These are phyloP conservation scores for Erythrophleum fordii DNA, from an alignment of 306 rosid genomes.

Conservation along the genomic window DNA sequence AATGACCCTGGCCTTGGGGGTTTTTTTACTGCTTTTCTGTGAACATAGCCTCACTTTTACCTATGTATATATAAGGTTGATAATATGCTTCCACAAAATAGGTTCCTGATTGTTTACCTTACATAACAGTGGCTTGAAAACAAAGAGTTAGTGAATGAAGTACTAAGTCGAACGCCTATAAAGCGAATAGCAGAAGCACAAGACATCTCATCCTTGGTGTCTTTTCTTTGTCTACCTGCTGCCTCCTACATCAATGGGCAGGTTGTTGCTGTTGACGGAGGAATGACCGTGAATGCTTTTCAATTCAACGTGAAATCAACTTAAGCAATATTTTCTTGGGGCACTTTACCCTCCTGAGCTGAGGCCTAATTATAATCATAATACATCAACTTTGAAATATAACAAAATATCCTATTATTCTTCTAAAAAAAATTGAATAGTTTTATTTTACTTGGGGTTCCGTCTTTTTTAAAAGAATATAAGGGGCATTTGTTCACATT, in stretches of 20 bases:
- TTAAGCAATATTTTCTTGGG: constrained; percentile 4
- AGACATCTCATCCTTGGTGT: constrained; percentile 80
- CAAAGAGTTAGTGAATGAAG: constrained; percentile 45
- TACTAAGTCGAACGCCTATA: constrained; percentile 59
- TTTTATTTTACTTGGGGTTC: no score
- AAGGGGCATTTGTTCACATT: not conserved
- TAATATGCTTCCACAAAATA: constrained; percentile 1
- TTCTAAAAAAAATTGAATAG: no score
- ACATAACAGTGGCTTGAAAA: constrained; percentile 54
- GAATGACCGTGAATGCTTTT: constrained; percentile 69
- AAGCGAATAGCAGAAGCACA: constrained; percentile 71
- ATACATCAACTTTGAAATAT: no score
- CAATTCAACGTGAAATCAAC: constrained; percentile 44
- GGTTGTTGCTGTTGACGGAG: constrained; percentile 75
- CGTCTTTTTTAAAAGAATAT: no score
- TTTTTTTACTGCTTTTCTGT: not conserved
- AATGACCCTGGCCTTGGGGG: no score
- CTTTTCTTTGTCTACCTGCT: constrained; percentile 81
- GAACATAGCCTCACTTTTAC: not conserved
- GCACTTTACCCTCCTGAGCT: no score
- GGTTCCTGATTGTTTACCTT: constrained; percentile 4
- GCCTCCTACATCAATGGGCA: constrained; percentile 90
- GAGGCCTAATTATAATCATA: no score
- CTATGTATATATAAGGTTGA: not conserved
- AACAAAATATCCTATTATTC: no score